Base-by-base conservation (phyloP, 306 rosid genomes). In the Malus sylvestris region DNA sequence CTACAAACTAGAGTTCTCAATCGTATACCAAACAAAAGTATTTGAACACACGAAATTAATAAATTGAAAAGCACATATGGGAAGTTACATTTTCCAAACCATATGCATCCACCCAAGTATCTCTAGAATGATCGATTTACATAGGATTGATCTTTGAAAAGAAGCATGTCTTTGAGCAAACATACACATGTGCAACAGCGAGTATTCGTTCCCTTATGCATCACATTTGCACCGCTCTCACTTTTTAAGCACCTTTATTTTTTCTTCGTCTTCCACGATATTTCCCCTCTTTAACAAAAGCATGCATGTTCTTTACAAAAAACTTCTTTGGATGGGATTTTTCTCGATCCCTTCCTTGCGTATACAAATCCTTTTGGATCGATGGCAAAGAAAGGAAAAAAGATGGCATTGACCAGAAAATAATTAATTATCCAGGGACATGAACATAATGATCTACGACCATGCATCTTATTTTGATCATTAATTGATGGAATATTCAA, bases 261-360 rank as follows among this genome's bases (percentile, higher is more conserved):
- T 42, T 44, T 44, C 46, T 8, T 68, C 42, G 10, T 38, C 58
- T 67, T 66, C 55, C 44, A 44, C 60, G 53, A 70, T 75, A 72
- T 59, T 68, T 75, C 70, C 58, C 59, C 20, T 68, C 68, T 80
- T 75, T 35, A 65, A 55, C 72, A 75, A 69, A 75, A 80, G 83
- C 72, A 46, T 35, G 76, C 76, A 60, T 49, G 72, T 23, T 75
- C 83, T 75, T 80, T 75, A 60, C 44, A 66, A 2, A 46, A 46
- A 61, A 42, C 46, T 53, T 22, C 44, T 33, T 74, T 69, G 71
- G 45, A 80, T 42, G 68, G 71, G 71, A 74, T 59, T 68, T 57
- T 51, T 74, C 75, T 79, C 46, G 77, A 73, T 25, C 65, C 79
- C 12, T 55, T n/a, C 66, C 49, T 70, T 63, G 46, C 32, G 70